Conservation (phyloP, 2,329 filamentous ascomycete species). For the Furcasterigmium furcatum region DNA sequence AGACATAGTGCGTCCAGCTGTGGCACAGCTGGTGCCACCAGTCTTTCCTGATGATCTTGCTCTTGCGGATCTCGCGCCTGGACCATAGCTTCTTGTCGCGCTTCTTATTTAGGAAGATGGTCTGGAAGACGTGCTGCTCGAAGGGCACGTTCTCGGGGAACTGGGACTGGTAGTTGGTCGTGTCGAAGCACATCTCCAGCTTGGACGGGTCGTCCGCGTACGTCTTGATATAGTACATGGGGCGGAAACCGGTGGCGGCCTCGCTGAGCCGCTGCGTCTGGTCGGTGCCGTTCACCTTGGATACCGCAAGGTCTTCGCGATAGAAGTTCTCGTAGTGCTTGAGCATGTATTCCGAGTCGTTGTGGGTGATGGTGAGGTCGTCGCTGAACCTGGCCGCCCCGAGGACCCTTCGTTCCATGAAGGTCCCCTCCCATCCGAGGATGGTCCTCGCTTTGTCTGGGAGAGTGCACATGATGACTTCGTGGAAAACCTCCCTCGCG, state of each 20-base stretch:
- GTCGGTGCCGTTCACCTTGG: conserved; percentile 33
- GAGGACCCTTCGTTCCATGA: conserved; percentile 61
- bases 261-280: conserved; percentile 35
- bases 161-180: conserved; percentile 68
- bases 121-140: conserved; percentile 27
- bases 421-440: conserved; percentile 47
- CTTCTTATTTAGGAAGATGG: conserved; percentile 57
- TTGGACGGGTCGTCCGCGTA: conserved; percentile 50
- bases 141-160: conserved; percentile 46
- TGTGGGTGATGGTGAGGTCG: conserved; percentile 65
- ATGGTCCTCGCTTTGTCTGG: conserved; percentile 60
- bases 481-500: conserved; percentile 52
- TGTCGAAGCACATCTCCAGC: conserved; percentile 67
- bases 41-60: conserved; percentile 53
- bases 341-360: conserved; percentile 60
- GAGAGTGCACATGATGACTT: conserved; percentile 59
- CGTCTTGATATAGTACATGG: conserved; percentile 61
- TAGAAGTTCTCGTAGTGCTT: conserved; percentile 62
- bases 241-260: conserved; percentile 47
- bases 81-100: conserved; percentile 52
- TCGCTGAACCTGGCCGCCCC: conserved; percentile 63
- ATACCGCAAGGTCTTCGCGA: conserved; percentile 38
- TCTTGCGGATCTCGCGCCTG: conserved; percentile 47
- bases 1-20: conserved; percentile 53
- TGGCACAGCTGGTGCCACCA: conserved; percentile 64